Conservation (phyloP, 768 basidiomycete genomes). For the Leccinum subgranulosum region DNA sequence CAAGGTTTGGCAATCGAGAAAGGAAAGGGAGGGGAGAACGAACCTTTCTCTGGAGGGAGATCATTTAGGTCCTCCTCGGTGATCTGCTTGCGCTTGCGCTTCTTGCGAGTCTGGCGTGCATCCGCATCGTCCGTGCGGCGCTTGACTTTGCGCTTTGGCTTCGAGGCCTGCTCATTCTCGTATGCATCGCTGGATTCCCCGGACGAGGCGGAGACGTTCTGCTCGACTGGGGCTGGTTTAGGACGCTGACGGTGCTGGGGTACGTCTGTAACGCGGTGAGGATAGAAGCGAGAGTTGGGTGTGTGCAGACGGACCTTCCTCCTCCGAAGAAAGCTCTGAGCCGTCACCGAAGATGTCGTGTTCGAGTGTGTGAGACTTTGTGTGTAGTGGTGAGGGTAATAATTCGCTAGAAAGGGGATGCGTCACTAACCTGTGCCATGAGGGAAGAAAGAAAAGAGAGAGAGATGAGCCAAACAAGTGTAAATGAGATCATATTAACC, state of each 20-base stretch:
- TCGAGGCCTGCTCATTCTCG: constrained; percentile 34
- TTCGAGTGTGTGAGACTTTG: constrained; percentile 37
- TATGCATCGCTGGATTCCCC: constrained; percentile 54
- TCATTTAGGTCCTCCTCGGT: constrained; percentile 66
- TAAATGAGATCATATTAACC: constrained; percentile 5
- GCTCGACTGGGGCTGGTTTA: constrained; percentile 29
- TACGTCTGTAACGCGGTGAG: constrained; percentile 33
- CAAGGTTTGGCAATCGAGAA: neutral
- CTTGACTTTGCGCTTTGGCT: constrained; percentile 24
- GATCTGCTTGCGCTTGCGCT: constrained; percentile 60
- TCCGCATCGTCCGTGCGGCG: constrained; percentile 45
- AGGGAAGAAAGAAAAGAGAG: neutral
- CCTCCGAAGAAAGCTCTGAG: constrained; percentile 79
- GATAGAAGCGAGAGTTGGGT: neutral
- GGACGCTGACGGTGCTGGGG: constrained; percentile 41
- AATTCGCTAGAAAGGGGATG: neutral
- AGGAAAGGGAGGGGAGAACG: constrained; percentile 8
- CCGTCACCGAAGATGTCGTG: constrained; percentile 82
- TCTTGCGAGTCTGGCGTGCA: constrained; percentile 37
- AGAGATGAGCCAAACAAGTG: constrained; percentile 4
- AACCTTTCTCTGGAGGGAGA: constrained; percentile 77
- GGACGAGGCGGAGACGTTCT: constrained; percentile 35
- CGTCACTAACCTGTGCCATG: constrained; percentile 14
- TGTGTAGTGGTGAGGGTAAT: too few relatives aligned
- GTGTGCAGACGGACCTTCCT: constrained; percentile 41